Base-by-base conservation (phyloP, 2,329 filamentous ascomycete genomes). In the Pseudogymnoascus sp. region DNA sequence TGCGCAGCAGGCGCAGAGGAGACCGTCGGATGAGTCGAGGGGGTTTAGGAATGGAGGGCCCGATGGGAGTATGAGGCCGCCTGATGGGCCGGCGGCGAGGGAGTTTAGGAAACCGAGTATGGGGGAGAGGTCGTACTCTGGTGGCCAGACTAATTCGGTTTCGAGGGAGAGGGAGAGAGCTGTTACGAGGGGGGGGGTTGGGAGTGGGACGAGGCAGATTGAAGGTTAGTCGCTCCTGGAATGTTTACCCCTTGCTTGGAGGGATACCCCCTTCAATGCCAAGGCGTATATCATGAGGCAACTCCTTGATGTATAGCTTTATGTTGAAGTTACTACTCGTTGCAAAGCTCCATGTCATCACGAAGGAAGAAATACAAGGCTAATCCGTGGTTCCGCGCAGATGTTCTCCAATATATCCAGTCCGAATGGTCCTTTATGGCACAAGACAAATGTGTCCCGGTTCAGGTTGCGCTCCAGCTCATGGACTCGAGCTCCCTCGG, bases 401-500 rank as follows among this genome's bases (percentile, higher is more conserved):
- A 66, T 29, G 84, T 96, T 1, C 80, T 97, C 60, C 86, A 91
- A 68, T 86, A 90, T 69, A 96, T 99, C 71, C 87, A 93, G 73
- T 79, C 83, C 64, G 91, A 96, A 73, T 99, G 95, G 93, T 88
- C 90, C 47, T 89, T 92, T 69, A 95, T 99, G 89, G 91, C 90
- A 67, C 83, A 89, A 70, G 88, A 88, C 66, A 88, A 95, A 72
- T 97, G 93, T 73, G 86, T 97, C 34, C 95, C 95, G 2, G 91
- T 97, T 37, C 93, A 97, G 75, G 85, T 97, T 62, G 91, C 93
- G n/a, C 82, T 99, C 57, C 93, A 97, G 76, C 82, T 99, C 67
- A 90, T 97, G 78, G 95, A 99, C 76, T 86, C 85, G 61, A 97
- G 93, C 79, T 97, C 93, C 4, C 86, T 99, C 63, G 95, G 95